Evolutionary conservation across 139 green algal genomes (phyloP), one percentile per base, ranked within the genome.

Genomic region (Volvox africanus): DNA sequence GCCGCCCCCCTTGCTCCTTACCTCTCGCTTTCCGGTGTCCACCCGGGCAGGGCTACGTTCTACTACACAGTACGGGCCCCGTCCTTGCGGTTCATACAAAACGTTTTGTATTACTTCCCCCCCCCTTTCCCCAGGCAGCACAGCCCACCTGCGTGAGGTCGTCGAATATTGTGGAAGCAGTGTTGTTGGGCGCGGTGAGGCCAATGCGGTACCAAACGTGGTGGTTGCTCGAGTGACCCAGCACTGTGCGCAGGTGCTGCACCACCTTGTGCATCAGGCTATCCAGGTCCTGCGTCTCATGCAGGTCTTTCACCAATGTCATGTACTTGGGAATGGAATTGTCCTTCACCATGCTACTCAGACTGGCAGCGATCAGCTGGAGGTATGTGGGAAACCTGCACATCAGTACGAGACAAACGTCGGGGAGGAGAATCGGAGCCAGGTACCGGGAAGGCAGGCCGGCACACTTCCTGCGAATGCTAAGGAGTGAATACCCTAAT

Each of bases 171-270:
- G 92, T 94, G 1, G 93, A 93, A 2, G 93, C 94, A 9, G 77
- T 88, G 86, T 94, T 93, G 89, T 92, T 93, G 37, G 37, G 81
- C 16, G 87, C 92, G 20, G 93, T 92, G 13, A 96, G 89, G 3
- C 92, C 94, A 35, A 95, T 68, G 13, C 93, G 91, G 92, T 95
- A 94, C 93, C 94, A 96, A 0, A 93, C 83, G 81, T 96, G 94
- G 84, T 88, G 76, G 73, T 93, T 94, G 79, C 75, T 92, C 55
- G 85, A 90, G 65, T 94, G 91, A 13, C 84, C 90, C 77, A 96
- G 92, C 61, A 94, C 84, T 2, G 50, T 69, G 21, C 89, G 89
- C 55, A 93, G 88, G 92, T 93, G 92, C 76, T 91, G 33, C 82
- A 95, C 88, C 71, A 94, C 88, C 71, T 92, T 84, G 82, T 94